These are phyloP conservation scores for Wickerhamiella parazyma DNA, from an alignment of 805 yeast species.

Conservation along the genomic window DNA sequence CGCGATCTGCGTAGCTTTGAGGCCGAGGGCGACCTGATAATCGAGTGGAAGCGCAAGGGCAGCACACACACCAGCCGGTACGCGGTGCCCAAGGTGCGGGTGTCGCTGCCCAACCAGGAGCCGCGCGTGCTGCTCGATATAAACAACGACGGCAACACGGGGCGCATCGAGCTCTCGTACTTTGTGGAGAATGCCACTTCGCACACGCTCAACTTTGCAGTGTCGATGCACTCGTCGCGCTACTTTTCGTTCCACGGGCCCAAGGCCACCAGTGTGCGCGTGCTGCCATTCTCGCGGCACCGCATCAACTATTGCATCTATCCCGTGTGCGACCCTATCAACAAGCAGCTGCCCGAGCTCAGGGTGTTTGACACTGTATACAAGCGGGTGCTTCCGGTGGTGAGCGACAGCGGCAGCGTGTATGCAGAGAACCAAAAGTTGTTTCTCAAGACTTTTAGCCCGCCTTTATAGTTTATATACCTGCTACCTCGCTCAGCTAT, in stretches of 20 bases:
- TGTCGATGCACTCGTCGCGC: conserved; percentile 31
- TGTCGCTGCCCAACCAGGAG: conserved; percentile 19
- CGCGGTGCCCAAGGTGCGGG: conserved; percentile 15
- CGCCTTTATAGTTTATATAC: neutral
- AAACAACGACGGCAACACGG: conserved; percentile 1
- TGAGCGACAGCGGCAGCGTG: conserved; percentile 25
- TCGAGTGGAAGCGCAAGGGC: conserved; percentile 24
- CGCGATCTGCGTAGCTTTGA: conserved; percentile 14
- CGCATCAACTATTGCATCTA: conserved; percentile 20
- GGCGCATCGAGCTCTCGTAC: conserved; percentile 26
- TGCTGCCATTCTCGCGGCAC: conserved; percentile 48
- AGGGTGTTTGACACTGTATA: conserved; percentile 56
- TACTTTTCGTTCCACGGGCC: conserved; percentile 30
- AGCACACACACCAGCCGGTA: neutral
- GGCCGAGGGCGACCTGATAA: conserved; percentile 20
- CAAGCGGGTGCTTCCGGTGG: conserved; percentile 45
- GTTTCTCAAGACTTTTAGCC: neutral
- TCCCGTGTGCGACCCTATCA: conserved; percentile 21
- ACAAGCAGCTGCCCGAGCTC: conserved; percentile 40
- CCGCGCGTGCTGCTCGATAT: conserved; percentile 18
- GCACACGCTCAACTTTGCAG: conserved; percentile 48
- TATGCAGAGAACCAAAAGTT: neutral
- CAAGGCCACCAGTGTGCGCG: conserved; percentile 28
- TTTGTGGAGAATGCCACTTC: conserved; percentile 65
- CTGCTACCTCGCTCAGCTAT: too few relatives aligned